Evolutionary conservation across 2,329 filamentous ascomycete species (phyloP).

Genomic region (Alternaria gansuensis): DNA sequence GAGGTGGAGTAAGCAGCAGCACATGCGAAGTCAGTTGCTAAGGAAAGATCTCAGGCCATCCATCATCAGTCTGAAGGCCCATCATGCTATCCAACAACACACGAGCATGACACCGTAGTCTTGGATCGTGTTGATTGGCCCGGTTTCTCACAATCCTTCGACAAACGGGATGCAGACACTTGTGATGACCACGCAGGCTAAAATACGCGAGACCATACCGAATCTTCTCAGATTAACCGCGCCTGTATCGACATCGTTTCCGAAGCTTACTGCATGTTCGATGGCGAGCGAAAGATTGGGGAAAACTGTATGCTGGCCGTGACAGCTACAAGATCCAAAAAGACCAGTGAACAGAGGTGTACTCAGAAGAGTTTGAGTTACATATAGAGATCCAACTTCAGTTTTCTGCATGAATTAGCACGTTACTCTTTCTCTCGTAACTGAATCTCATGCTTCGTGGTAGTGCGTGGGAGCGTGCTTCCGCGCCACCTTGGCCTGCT

Average conservation of each 20-base stretch:
- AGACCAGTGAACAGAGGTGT: no score
- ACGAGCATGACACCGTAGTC: not conserved
- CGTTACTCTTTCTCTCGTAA: not conserved
- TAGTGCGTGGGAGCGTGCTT: slow-evolving; percentile 1
- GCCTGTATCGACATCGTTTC: not conserved
- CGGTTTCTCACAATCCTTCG: not conserved
- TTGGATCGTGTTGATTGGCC: not conserved
- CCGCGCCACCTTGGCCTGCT: not conserved
- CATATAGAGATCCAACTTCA: not conserved
- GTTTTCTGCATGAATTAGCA: not conserved
- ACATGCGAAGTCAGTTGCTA: not conserved
- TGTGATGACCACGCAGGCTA: not conserved
- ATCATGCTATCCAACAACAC: not conserved
- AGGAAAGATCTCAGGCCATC: not conserved
- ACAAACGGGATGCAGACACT: not conserved
- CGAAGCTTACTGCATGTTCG: not conserved
- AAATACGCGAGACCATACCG: not conserved
- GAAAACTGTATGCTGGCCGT: no score
- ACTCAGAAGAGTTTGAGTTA: not conserved
- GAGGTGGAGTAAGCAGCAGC: not conserved
- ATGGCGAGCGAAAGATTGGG: no score
- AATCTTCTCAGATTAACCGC: not conserved
- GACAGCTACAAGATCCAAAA: no score
- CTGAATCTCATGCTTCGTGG: not conserved
- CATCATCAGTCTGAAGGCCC: not conserved